Evolutionary conservation across 2,329 filamentous ascomycete species (phyloP).

Genomic region (Annulohypoxylon truncatum): DNA sequence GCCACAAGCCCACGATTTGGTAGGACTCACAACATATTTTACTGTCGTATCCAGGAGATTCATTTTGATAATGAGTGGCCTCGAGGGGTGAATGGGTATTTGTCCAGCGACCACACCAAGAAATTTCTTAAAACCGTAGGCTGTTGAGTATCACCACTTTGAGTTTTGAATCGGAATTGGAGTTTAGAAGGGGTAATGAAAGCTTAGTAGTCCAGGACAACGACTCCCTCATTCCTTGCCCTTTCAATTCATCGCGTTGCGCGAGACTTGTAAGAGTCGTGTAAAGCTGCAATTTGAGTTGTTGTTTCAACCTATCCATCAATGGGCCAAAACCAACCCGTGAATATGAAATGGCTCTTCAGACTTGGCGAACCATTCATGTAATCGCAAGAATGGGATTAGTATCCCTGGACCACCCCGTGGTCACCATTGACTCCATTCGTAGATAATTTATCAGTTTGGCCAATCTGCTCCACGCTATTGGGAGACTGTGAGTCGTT

Average conservation of each 20-base stretch:
- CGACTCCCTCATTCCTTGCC: neutral
- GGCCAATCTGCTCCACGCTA: conserved; percentile 1
- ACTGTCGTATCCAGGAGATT: conserved; percentile 35
- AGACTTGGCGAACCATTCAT: neutral
- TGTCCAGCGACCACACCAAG: conserved; percentile 30
- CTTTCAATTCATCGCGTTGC: neutral
- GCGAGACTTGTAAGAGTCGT: neutral
- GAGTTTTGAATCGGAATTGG: neutral
- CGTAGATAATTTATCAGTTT: neutral
- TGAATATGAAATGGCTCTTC: conserved; percentile 3
- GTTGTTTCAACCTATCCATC: neutral
- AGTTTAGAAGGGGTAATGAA: conserved; percentile 11
- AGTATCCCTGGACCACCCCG: conserved; percentile 13
- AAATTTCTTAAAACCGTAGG: conserved; percentile 8
- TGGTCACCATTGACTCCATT: conserved; percentile 19
- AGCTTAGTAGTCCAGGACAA: conserved; percentile 12
- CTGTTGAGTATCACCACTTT: neutral
- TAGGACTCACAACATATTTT: conserved; percentile 22
- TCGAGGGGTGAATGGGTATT: conserved; percentile 1
- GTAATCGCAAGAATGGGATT: neutral
- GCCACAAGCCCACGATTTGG: conserved; percentile 19
- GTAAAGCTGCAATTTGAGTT: conserved; percentile 1
- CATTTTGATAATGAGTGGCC: conserved; percentile 12
- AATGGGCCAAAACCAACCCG: neutral
- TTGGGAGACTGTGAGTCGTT: conserved; percentile 17